Conservation (phyloP, 2,329 filamentous ascomycete species). For the Mycosphaerella arachidis region DNA sequence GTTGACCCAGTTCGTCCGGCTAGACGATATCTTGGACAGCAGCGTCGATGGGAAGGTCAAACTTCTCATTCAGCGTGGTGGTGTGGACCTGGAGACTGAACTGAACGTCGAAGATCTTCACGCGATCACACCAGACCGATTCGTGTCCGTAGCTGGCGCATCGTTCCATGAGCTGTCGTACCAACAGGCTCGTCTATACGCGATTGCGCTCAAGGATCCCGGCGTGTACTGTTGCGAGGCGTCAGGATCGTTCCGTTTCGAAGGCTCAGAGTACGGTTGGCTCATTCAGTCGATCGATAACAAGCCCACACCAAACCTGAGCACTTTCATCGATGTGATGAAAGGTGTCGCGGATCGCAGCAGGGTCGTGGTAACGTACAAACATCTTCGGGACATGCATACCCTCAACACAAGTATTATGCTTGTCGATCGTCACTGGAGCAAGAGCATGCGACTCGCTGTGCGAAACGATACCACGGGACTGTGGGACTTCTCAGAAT, state of each 20-base stretch:
- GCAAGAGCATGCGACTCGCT: constrained; percentile 87
- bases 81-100: constrained; percentile 79
- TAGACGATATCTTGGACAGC: constrained; percentile 88
- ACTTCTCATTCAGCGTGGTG: constrained; percentile 81
- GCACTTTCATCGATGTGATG: constrained; percentile 87
- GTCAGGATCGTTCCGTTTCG: constrained; percentile 89
- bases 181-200: constrained; percentile 93
- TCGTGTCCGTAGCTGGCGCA: constrained; percentile 87
- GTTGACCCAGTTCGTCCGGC: constrained; percentile 83
- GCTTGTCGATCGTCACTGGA: constrained; percentile 92
- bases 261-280: constrained; percentile 87
- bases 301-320: constrained; percentile 79
- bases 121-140: constrained; percentile 90
- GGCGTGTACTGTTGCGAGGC: constrained; percentile 95
- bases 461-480: constrained; percentile 85
- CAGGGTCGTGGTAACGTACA: constrained; percentile 89
- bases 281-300: constrained; percentile 89
- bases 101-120: constrained; percentile 85
- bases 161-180: constrained; percentile 97
- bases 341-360: constrained; percentile 75
- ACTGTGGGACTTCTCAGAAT: constrained; percentile 88
- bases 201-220: constrained; percentile 69
- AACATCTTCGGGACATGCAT: constrained; percentile 90
- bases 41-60: constrained; percentile 75
- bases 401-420: constrained; percentile 90